Percentiles rank a stretch among this genome's conserved stretches.
These are phyloP conservation scores for Xanthoconium stramineum DNA, from an alignment of 768 basidiomycete genomes.

Conservation along the genomic window DNA sequence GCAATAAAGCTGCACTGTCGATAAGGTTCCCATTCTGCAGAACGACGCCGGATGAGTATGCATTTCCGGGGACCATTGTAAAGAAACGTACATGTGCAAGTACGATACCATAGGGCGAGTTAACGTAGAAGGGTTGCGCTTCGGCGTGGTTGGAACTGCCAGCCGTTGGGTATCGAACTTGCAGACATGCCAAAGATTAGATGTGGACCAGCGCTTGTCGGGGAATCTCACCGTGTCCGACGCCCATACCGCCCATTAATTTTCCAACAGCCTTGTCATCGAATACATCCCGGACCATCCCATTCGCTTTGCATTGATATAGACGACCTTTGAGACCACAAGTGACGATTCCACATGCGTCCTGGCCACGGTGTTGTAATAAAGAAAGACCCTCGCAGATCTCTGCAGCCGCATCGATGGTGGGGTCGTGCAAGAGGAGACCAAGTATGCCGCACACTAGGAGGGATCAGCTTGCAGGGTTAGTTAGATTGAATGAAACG, in stretches of 20 bases:
- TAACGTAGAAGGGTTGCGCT: slow-evolving; percentile 99
- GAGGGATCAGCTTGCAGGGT: slow-evolving; percentile 5
- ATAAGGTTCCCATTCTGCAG: slow-evolving; percentile 95
- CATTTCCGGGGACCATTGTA: not conserved
- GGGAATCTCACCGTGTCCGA: slow-evolving; percentile 79
- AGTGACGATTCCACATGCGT: slow-evolving; percentile 96
- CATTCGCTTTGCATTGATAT: slow-evolving; percentile 98
- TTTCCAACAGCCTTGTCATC: slow-evolving; percentile 73
- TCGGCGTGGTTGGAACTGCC: slow-evolving; percentile 96
- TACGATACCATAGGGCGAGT: slow-evolving; percentile 99
- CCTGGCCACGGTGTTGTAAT: slow-evolving; percentile 95
- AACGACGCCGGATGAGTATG: slow-evolving; percentile 1
- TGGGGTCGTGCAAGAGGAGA: slow-evolving; percentile 76
- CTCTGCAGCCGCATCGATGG: slow-evolving; percentile 74
- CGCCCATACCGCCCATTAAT: slow-evolving; percentile 91
- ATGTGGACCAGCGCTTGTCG: not conserved
- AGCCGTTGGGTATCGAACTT: slow-evolving; percentile 97
- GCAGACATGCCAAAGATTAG: slow-evolving; percentile 12
- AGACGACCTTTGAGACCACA: slow-evolving; percentile 94
- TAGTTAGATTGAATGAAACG: slow-evolving; percentile 13
- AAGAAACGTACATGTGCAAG: slow-evolving; percentile 81
- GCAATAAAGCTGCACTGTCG: slow-evolving; percentile 82
- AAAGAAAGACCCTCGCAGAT: slow-evolving; percentile 95
- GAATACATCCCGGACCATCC: slow-evolving; percentile 98
- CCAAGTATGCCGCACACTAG: slow-evolving; percentile 93